Evolutionary conservation across 1,284 basidiomycete species (phyloP).

Genomic region (Cryptococcus neoformans): DNA sequence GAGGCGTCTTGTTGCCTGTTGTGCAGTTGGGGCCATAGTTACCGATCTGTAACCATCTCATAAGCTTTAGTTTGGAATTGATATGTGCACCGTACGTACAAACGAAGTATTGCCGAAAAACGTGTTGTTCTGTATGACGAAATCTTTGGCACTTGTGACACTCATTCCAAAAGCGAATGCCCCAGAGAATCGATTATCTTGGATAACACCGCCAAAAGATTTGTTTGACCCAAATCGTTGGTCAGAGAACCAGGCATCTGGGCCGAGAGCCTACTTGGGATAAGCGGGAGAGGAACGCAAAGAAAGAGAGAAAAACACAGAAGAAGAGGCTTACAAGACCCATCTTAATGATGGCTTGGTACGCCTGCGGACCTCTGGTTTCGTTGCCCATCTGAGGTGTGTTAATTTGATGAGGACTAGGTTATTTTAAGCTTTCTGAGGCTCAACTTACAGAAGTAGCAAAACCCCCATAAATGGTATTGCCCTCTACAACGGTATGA

Average conservation of each 20-base stretch:
- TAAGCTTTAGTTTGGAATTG: not conserved
- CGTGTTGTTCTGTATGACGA: conserved; percentile 63
- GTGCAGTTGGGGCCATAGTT: conserved; percentile 67
- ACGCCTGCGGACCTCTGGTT: conserved; percentile 27
- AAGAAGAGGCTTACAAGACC: conserved; percentile 26
- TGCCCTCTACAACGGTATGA: conserved; percentile 65
- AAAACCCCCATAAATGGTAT: conserved; percentile 56
- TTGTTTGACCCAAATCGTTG: conserved; percentile 58
- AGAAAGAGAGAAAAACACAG: not conserved
- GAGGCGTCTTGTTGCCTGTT: conserved; percentile 50
- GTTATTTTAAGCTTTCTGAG: not conserved
- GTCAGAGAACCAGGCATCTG: conserved; percentile 65
- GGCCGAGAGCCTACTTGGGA: conserved; percentile 59
- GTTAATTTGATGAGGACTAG: not conserved
- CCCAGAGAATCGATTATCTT: conserved; percentile 65
- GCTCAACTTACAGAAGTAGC: conserved; percentile 23
- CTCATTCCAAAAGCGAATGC: conserved; percentile 53
- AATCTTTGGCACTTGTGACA: conserved; percentile 62
- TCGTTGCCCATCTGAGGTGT: conserved; percentile 23
- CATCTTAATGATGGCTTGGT: conserved; percentile 39
- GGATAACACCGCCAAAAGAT: conserved; percentile 60
- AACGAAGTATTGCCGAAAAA: conserved; percentile 71
- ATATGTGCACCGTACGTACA: conserved; percentile 18
- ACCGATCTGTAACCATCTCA: conserved; percentile 54
- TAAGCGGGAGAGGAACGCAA: conserved; percentile 4